phyloP scores from a whole-genome alignment of 2,329 filamentous ascomycete genomes.

The Pyrenophora graminea region DNA sequence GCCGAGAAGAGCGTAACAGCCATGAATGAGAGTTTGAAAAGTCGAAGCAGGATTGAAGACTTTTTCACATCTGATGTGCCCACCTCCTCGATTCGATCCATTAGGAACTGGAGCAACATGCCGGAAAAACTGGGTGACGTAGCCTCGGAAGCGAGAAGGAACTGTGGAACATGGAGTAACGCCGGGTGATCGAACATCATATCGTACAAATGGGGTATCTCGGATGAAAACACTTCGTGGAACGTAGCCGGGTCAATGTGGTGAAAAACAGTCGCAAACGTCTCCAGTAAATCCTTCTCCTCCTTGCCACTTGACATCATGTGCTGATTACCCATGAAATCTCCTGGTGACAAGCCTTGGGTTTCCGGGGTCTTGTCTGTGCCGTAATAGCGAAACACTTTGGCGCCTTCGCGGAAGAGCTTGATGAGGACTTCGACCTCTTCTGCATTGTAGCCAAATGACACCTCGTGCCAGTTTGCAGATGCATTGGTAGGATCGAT shows the following conservation, averaged over 20 bases:
- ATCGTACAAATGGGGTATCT: slow-evolving; percentile 94
- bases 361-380: slow-evolving; percentile 79
- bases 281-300: slow-evolving; percentile 95
- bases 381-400: slow-evolving; percentile 96
- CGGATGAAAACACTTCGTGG: slow-evolving; percentile 96
- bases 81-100: slow-evolving; percentile 94
- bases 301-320: slow-evolving; percentile 93
- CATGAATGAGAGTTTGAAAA: slow-evolving; percentile 99
- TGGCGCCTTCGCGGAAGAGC: slow-evolving; percentile 92
- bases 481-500: slow-evolving; percentile 81
- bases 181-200: slow-evolving; percentile 98
- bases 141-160: slow-evolving; percentile 97
- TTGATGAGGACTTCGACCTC: slow-evolving; percentile 97
- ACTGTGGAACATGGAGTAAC: slow-evolving; percentile 92
- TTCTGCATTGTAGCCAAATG: slow-evolving; percentile 94
- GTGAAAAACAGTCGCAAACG: slow-evolving; percentile 97
- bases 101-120: slow-evolving; percentile 95
- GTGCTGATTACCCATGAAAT: slow-evolving; percentile 92
- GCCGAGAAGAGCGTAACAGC: slow-evolving; percentile 93
- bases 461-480: slow-evolving; percentile 91
- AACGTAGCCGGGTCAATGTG: slow-evolving; percentile 98
- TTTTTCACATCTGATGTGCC: slow-evolving; percentile 90
- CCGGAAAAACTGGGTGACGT: slow-evolving; percentile 97
- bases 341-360: slow-evolving; percentile 78
- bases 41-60: slow-evolving; percentile 85